These are phyloP conservation scores for Avena eriantha DNA, from an alignment of 176 grass and related monocot genomes.

Conservation along the genomic window DNA sequence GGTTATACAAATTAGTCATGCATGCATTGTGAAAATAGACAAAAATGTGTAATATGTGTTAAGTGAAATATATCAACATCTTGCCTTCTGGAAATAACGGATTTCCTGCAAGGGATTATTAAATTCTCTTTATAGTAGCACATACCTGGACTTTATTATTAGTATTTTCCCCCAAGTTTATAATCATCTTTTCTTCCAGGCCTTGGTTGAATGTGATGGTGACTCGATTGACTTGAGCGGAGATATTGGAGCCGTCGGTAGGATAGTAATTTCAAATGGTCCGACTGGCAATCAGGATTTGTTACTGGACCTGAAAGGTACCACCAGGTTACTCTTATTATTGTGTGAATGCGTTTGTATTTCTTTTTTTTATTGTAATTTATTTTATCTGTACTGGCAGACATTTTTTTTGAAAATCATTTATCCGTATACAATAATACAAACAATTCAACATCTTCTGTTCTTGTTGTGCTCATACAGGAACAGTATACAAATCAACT, in stretches of 20 bases:
- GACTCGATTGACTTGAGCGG: slow-evolving; percentile 97
- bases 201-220: slow-evolving; percentile 94
- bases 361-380: slow-evolving; percentile 25
- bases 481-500: slow-evolving; percentile 92
- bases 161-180: slow-evolving; percentile 20
- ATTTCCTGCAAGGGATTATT: slow-evolving; percentile 13
- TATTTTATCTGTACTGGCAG: neutral
- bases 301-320: slow-evolving; percentile 96
- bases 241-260: slow-evolving; percentile 89
- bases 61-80: neutral
- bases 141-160: slow-evolving; percentile 31
- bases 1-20: slow-evolving; percentile 11
- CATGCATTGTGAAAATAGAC: neutral
- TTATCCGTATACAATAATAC: slow-evolving; percentile 17
- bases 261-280: slow-evolving; percentile 82
- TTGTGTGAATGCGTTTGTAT: neutral
- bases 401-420: slow-evolving; percentile 14
- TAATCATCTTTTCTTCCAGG: slow-evolving; percentile 62
- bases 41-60: slow-evolving; percentile 20
- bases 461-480: slow-evolving; percentile 57
- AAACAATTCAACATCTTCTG: slow-evolving; percentile 23
- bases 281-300: slow-evolving; percentile 73
- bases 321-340: neutral
- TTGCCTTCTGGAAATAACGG: slow-evolving; percentile 24
- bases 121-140: neutral